A percentile compares a stretch with the other conserved stretches of the same genome.
Evolutionary conservation across 805 yeast species (phyloP).

Genomic region (Pachysolen tannophilus): DNA sequence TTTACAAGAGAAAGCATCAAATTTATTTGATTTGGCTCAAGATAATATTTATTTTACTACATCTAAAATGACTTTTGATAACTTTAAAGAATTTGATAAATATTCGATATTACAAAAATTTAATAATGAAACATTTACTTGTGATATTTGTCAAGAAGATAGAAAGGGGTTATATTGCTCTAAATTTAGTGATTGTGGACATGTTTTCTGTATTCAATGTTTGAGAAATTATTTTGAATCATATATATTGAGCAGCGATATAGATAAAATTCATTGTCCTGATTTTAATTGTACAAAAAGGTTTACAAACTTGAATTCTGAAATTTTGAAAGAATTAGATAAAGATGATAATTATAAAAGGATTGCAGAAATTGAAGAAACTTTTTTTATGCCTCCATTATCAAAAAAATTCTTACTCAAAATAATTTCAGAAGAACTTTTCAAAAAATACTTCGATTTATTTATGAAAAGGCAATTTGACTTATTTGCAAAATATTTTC

Average conservation of each 20-base stretch:
- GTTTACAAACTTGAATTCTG: constrained; percentile 8
- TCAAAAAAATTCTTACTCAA: constrained; percentile 24
- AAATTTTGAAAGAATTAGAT: constrained; percentile 2
- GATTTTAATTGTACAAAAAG: constrained; percentile 37
- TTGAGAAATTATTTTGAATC: constrained; percentile 31
- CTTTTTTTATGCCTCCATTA: constrained; percentile 34
- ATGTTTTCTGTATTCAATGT: constrained; percentile 41
- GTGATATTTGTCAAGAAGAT: constrained; percentile 50
- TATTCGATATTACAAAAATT: constrained; percentile 21
- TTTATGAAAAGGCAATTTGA: constrained; percentile 32
- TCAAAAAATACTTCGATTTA: constrained; percentile 31
- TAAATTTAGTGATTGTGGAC: constrained; percentile 35
- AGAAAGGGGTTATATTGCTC: constrained; percentile 35
- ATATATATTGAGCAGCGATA: constrained; percentile 38
- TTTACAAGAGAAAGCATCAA: constrained; percentile 18
- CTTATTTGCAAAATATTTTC: constrained; percentile 34
- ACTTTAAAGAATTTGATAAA: constrained; percentile 16
- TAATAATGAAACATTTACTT: constrained; percentile 30
- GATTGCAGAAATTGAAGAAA: constrained; percentile 24
- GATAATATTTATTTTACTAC: constrained; percentile 3
- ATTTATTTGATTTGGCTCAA: constrained; percentile 12
- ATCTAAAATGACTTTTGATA: constrained; percentile 6
- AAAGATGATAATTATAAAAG: constrained; percentile 14
- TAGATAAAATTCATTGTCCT: constrained; percentile 50
- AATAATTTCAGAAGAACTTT: constrained; percentile 20